Evolutionary conservation across 2,329 filamentous ascomycete genomes (phyloP), one percentile per base, ranked within the genome.

Genomic region (Xylariales sp.): DNA sequence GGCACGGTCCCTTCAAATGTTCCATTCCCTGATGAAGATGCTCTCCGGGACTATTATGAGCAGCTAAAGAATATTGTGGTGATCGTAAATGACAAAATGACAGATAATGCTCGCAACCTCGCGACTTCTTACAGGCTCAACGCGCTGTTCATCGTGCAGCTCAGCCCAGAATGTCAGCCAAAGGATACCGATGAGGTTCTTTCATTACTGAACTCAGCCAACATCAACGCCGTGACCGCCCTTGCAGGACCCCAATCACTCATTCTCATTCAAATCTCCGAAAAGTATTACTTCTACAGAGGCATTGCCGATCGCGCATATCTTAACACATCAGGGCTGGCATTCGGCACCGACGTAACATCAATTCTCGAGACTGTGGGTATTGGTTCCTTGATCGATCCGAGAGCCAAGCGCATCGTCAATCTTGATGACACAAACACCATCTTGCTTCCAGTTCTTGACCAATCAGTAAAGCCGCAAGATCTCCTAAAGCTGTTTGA

Each of bases 31-130:
- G 18, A 47, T 33, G 38, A 51, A 40, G 18, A n/a, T 31, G 11
- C 42, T 39, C 45, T 49, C 10, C 37, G 44, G 15, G 14, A 38
- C 37, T 41, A 51, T 15, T 46, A 51, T 28, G 35, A 45, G 4
- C 37, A 46, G 25, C 46, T 50, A 7, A 43, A 44, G n/a, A 43
- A 38, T 5, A 29, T 48, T 21, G 42, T 57, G 6, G 47, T 57
- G n/a, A 41, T 56, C 24, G 53, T 55, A 17, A 49, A 56, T 12
- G 52, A 56, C 18, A 43, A 45, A 34, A 57, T 57, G 54, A 54
- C 51, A 14, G 54, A 57, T 28, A 55, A 56, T 44, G 51, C 54
- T 17, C 47, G 54, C 24, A 54, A 54, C 30, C 46, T 57, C 13
- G 50, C 53, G 17, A 42, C 45, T 12, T 17, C 46, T 13, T 47